Base-by-base conservation (phyloP, 768 basidiomycete species). In the Russula brevipes region DNA sequence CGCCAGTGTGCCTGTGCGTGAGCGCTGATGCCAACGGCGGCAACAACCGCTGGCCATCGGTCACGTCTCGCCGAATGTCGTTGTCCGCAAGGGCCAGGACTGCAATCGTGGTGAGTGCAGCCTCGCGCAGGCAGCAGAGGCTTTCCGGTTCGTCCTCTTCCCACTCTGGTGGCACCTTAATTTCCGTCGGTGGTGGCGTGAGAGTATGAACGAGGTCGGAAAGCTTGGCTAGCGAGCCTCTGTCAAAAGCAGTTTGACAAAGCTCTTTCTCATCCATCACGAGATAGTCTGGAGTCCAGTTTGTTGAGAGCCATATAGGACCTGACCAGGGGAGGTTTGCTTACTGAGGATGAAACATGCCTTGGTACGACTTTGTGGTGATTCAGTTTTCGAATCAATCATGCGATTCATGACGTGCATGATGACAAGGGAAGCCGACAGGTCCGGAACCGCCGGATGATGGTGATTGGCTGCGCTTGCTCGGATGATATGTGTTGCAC, bases 301-400 rank as follows among this genome's bases (percentile, higher is more conserved):
- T 54, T 39, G 55, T 42, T 61, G 36, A 41, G 36, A 39, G 16
- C 6, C 3, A 17, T 38, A 38, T 55, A 35, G n/a, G 19, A 54
- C 17, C 38, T 47, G 44, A 9, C 36, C 49, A 10, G 2, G 33
- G 36, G 38, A 45, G 11, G 12, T 6, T 19, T 16, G 79, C 85
- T 14, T 62, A 93, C 90, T 85, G 0, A 96, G 73, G 16, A 87
- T 81, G 70, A 88, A 89, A 70, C 91, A 92, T 0, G 89, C 86
- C 70, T 82, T 87, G 1, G 83, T 84, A 39, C 82, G 79, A 17
- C 73, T 80, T 50, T 73, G 72, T 3, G 77, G 71, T 30, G 74
- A 70, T 54, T 85, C 81, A 6, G 71, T 66, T 1, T 78, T 69
- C 2, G 78, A 76, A 1, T 76, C 71, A 24, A 91, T 74, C 49